A percentile compares a stretch with the other conserved stretches of the same genome.
These are phyloP conservation scores for Chloroidium sp. DNA, from an alignment of 163 green algal species.

Conservation along the genomic window DNA sequence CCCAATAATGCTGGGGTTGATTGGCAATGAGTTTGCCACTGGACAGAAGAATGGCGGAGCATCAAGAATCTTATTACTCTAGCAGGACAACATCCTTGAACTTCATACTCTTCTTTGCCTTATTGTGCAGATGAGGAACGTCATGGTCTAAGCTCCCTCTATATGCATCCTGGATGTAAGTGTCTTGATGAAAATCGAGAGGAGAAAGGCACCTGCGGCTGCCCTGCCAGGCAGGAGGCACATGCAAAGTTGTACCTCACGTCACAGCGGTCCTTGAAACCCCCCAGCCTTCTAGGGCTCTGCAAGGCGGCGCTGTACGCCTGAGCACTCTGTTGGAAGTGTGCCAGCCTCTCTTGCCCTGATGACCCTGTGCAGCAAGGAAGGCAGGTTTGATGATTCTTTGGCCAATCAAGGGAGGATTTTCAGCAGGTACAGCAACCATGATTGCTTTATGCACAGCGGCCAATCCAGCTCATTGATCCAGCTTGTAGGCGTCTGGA, in stretches of 20 bases:
- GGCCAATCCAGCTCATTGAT: slow-evolving; percentile 1
- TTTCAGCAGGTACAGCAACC: not conserved
- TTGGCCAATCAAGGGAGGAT: not conserved
- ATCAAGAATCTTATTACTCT: too few relatives aligned
- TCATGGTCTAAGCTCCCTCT: too few relatives aligned
- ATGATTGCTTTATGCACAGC: not conserved
- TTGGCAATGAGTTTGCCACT: too few relatives aligned
- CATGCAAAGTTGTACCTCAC: slow-evolving; percentile 61
- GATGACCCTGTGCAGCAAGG: not conserved
- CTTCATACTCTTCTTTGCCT: too few relatives aligned
- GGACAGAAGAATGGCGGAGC: too few relatives aligned
- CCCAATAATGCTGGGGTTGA: too few relatives aligned
- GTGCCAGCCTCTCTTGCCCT: not conserved
- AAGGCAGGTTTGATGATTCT: slow-evolving; percentile 1
- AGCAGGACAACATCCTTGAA: too few relatives aligned
- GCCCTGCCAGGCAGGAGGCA: slow-evolving; percentile 12
- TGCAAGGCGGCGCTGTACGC: slow-evolving; percentile 33
- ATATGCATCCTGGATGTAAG: too few relatives aligned
- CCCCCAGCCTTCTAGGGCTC: slow-evolving; percentile 29
- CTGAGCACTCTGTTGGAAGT: slow-evolving; percentile 5
- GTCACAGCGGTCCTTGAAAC: slow-evolving; percentile 33
- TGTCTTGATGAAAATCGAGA: too few relatives aligned
- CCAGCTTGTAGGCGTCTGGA: not conserved
- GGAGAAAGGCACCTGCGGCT: not conserved
- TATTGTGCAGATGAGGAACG: too few relatives aligned